Evolutionary conservation across 2,329 filamentous ascomycete genomes (phyloP).

Genomic region (Clonostachys sp.): DNA sequence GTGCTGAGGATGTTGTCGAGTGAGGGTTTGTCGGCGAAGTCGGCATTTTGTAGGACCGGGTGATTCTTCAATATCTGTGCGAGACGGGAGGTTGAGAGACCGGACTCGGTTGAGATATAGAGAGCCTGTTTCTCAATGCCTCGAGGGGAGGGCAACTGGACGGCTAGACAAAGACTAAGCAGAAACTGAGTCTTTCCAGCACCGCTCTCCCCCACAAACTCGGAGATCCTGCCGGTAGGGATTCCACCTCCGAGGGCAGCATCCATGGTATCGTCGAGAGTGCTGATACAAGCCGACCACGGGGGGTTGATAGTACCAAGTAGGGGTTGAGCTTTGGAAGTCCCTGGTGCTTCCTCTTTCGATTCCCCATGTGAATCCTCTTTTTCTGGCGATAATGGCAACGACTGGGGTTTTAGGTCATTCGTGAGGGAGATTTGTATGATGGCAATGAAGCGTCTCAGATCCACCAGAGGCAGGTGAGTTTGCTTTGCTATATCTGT

Average conservation of each 20-base stretch:
- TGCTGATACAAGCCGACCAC: constrained; percentile 59
- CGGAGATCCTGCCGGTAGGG: constrained; percentile 75
- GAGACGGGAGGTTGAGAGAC: constrained; percentile 77
- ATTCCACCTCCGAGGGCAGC: constrained; percentile 70
- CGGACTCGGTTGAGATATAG: constrained; percentile 91
- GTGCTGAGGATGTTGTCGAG: constrained; percentile 76
- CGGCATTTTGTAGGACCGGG: constrained; percentile 41
- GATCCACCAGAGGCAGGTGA: constrained; percentile 72
- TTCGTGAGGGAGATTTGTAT: constrained; percentile 63
- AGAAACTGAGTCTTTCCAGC: constrained; percentile 95
- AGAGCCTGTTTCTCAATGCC: constrained; percentile 72
- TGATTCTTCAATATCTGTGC: constrained; percentile 71
- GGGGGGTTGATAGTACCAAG: not conserved
- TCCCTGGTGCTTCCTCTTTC: not conserved
- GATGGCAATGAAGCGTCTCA: constrained; percentile 67
- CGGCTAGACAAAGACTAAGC: constrained; percentile 75
- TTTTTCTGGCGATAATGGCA: not conserved
- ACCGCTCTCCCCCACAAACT: constrained; percentile 89
- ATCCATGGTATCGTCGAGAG: constrained; percentile 72
- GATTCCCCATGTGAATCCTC: not conserved
- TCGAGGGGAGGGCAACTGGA: constrained; percentile 69
- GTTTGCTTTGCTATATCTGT: constrained; percentile 83
- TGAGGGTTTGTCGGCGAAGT: constrained; percentile 41
- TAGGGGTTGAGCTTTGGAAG: not conserved
- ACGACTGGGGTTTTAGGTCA: constrained; percentile 36